Evolutionary conservation across 306 rosid species (phyloP).

Genomic region (Prunus kanzakura): DNA sequence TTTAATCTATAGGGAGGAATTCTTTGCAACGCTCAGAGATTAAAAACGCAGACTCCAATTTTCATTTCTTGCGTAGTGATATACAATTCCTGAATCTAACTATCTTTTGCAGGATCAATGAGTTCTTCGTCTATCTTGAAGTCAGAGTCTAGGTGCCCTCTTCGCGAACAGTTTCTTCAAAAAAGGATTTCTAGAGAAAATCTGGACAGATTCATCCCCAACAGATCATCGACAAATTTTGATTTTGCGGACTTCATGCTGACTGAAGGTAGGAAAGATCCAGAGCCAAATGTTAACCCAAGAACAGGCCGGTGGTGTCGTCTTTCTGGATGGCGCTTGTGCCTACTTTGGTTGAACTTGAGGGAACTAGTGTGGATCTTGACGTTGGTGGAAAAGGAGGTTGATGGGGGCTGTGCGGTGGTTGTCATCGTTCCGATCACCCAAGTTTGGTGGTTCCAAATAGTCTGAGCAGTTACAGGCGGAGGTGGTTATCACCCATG

Average conservation of each 20-base stretch:
- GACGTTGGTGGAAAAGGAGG: no score
- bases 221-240: slow-evolving; percentile 31
- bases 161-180: slow-evolving; percentile 32
- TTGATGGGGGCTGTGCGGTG: no score
- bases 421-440: no score
- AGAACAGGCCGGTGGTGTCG: no score
- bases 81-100: neutral
- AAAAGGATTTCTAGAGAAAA: slow-evolving; percentile 32
- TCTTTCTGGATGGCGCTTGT: no score
- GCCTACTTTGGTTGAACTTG: no score
- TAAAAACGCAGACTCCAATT: neutral
- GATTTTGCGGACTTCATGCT: slow-evolving; percentile 34
- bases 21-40: neutral
- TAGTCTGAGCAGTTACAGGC: no score
- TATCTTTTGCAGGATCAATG: slow-evolving; percentile 38
- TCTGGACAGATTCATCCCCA: slow-evolving; percentile 35
- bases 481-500: no score
- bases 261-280: slow-evolving; percentile 28
- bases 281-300: no score
- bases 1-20: no score
- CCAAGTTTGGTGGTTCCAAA: no score
- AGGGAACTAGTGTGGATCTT: no score
- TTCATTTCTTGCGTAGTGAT: neutral
- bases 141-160: slow-evolving; percentile 28
- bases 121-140: slow-evolving; percentile 22